Conservation (phyloP, 2,329 filamentous ascomycete species). For the Ophiocordyceps camponoti-floridani region DNA sequence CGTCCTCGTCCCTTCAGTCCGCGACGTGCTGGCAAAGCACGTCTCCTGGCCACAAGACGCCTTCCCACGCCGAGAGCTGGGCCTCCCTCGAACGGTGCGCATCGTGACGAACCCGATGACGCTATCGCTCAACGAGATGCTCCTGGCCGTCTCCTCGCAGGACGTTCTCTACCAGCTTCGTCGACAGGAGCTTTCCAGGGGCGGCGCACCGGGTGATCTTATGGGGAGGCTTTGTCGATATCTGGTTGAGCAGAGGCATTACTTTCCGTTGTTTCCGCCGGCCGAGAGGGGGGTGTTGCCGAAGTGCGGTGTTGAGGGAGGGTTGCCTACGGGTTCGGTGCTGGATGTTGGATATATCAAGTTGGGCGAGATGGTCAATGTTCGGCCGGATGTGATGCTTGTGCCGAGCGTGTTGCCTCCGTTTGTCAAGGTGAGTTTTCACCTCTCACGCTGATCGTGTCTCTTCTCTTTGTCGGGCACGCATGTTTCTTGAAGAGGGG, state of each 20-base stretch:
- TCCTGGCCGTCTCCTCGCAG: slow-evolving; percentile 66
- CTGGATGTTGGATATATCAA: slow-evolving; percentile 74
- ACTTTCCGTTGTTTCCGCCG: slow-evolving; percentile 77
- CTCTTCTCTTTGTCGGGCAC: background rate
- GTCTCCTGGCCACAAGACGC: slow-evolving; percentile 62
- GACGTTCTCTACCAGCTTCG: slow-evolving; percentile 71
- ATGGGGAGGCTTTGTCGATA: slow-evolving; percentile 58
- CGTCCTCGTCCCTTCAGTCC: slow-evolving; percentile 65
- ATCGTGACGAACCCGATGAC: slow-evolving; percentile 86
- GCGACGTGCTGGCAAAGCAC: slow-evolving; percentile 66
- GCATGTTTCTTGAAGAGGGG: no score
- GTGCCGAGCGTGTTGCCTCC: slow-evolving; percentile 68
- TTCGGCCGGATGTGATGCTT: slow-evolving; percentile 69
- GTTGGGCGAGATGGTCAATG: slow-evolving; percentile 77
- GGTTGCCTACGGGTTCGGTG: slow-evolving; percentile 52
- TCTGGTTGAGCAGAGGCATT: slow-evolving; percentile 78
- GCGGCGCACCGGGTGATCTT: slow-evolving; percentile 25
- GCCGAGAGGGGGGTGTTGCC: slow-evolving; percentile 49
- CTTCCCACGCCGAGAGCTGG: slow-evolving; percentile 52
- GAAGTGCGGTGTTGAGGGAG: slow-evolving; percentile 41
- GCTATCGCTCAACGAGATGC: slow-evolving; percentile 70
- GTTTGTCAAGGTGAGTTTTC: slow-evolving; percentile 59
- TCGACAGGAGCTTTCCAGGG: slow-evolving; percentile 41
- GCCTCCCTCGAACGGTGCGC: slow-evolving; percentile 56
- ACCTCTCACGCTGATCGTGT: no score